A percentile compares a stretch with the other conserved stretches of the same genome.
These are phyloP conservation scores for Closterium sp. DNA, from an alignment of 139 green algal genomes.

Conservation along the genomic window DNA sequence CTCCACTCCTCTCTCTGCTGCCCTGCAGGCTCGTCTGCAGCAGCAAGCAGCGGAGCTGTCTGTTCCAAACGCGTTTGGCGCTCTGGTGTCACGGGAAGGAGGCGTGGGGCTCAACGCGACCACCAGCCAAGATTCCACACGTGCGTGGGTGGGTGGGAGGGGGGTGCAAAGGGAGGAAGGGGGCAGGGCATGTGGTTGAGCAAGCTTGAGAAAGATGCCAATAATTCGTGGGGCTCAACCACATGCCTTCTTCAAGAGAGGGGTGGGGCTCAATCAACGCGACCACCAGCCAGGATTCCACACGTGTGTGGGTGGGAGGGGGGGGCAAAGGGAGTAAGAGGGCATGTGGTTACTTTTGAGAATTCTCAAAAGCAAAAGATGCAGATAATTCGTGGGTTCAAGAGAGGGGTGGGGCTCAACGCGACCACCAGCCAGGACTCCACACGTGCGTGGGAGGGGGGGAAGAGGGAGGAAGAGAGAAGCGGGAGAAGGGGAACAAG, in stretches of 20 bases:
- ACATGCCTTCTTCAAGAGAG: conserved; percentile 66
- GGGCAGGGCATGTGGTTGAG: conserved; percentile 53
- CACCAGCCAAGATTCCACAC: conserved; percentile 81
- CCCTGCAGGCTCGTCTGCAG: neutral
- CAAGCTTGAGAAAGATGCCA: no score
- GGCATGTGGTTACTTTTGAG: no score
- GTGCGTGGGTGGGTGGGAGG: neutral
- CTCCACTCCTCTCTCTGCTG: neutral
- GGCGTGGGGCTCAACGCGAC: conserved; percentile 84
- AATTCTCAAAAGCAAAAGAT: no score
- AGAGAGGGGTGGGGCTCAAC: neutral
- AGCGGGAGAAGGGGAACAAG: conserved; percentile 52
- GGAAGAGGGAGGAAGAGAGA: neutral
- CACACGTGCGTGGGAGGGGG: neutral
- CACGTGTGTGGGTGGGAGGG: conserved; percentile 39
- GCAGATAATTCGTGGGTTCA: no score
- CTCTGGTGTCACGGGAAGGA: conserved; percentile 63
- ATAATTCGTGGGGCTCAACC: no score
- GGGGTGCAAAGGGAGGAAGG: neutral
- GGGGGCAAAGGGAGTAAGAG: no score
- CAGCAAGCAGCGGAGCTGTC: conserved; percentile 4
- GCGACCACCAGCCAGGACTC: neutral
- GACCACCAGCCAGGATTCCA: conserved; percentile 79
- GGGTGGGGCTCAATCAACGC: conserved; percentile 90
- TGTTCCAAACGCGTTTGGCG: conserved; percentile 77